These are phyloP conservation scores for Kwoniella dendrophila DNA, from an alignment of 768 basidiomycete species.

Conservation along the genomic window DNA sequence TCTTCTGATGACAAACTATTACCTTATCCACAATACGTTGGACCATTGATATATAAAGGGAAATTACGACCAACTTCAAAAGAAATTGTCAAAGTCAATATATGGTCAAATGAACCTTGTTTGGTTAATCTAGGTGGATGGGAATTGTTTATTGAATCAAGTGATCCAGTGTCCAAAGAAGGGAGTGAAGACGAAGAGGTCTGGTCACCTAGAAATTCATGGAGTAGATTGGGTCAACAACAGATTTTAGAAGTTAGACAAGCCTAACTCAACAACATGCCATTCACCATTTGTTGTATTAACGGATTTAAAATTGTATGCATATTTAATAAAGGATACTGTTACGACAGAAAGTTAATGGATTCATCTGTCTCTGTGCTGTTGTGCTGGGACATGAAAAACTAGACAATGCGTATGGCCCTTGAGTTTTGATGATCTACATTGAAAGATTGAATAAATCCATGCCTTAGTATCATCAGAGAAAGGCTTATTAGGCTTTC, in stretches of 20 bases:
- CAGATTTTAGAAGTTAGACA: background rate
- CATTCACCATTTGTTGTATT: no score
- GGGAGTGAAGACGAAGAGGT: constrained; percentile 5
- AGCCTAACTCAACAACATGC: no score
- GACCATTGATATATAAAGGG: constrained; percentile 70
- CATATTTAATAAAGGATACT: no score
- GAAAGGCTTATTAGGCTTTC: no score
- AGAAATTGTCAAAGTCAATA: constrained; percentile 59
- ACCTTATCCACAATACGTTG: constrained; percentile 65
- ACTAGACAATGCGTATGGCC: no score
- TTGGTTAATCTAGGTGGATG: constrained; percentile 69
- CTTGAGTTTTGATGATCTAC: no score
- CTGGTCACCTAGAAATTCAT: constrained; percentile 32
- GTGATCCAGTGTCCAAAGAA: constrained; percentile 12
- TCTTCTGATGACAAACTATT: constrained; percentile 39
- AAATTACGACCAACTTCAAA: constrained; percentile 62
- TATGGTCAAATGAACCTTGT: constrained; percentile 70
- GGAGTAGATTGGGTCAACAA: constrained; percentile 31
- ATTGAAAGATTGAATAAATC: no score
- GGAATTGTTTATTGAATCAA: constrained; percentile 65
- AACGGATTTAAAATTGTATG: background rate
- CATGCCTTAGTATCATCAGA: no score
- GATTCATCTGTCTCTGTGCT: no score
- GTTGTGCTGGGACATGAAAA: no score
- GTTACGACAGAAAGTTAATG: no score